A percentile compares a stretch with the other conserved stretches of the same genome.
Conservation (phyloP, 306 rosid species). For the Ormosia emarginata region DNA sequence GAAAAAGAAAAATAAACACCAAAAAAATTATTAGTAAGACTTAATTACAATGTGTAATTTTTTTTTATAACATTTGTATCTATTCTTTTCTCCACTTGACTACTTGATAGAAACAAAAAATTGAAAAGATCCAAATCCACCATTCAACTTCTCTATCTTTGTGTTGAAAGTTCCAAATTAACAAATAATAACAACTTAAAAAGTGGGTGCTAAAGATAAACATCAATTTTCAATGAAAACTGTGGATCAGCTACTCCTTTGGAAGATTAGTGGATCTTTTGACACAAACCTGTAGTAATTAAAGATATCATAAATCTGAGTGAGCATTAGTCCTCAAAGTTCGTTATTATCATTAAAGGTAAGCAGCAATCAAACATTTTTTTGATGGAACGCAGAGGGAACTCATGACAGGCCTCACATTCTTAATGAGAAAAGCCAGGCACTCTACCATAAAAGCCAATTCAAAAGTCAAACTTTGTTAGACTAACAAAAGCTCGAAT, state of each 20-base stretch:
- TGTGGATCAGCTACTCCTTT: constrained; percentile 31
- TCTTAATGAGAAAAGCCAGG: constrained; percentile 11
- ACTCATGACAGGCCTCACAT: neutral
- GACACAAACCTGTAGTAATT: constrained; percentile 26
- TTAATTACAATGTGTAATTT: too few relatives aligned
- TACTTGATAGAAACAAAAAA: too few relatives aligned
- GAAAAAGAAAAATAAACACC: too few relatives aligned
- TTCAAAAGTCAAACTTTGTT: constrained; percentile 46
- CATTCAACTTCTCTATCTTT: neutral
- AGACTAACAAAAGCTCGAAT: constrained; percentile 34
- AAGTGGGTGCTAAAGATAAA: constrained; percentile 2
- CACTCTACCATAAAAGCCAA: constrained; percentile 29
- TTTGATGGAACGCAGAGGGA: neutral
- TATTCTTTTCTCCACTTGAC: too few relatives aligned
- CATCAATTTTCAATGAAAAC: constrained; percentile 27
- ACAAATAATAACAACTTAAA: neutral
- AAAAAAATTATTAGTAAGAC: too few relatives aligned
- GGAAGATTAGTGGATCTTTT: constrained; percentile 28
- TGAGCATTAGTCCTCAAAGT: constrained; percentile 31
- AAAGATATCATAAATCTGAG: constrained; percentile 24
- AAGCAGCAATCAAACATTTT: constrained; percentile 1
- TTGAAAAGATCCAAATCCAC: too few relatives aligned
- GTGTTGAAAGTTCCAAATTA: neutral
- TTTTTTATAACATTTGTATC: too few relatives aligned
- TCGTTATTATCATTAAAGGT: constrained; percentile 24